Percentiles rank a stretch among this genome's conserved stretches.
Evolutionary conservation across 176 grass and related monocot genomes (phyloP).

Genomic region (Dendrocalamus sinicus): DNA sequence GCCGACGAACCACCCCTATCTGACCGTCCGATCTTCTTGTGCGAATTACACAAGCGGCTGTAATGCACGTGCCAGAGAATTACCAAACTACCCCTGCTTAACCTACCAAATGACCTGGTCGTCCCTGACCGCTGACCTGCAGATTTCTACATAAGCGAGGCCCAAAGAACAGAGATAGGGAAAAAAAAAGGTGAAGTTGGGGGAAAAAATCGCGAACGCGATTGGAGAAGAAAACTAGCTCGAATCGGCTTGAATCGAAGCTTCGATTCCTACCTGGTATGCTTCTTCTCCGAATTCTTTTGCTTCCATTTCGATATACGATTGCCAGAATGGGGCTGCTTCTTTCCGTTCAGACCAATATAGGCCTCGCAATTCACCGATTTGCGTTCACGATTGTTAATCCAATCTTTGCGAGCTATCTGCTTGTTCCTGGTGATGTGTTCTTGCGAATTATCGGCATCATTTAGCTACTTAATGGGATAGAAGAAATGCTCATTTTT

Average conservation of each 20-base stretch:
- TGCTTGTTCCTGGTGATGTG: neutral
- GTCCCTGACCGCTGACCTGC: conserved; percentile 19
- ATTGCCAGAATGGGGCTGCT: neutral
- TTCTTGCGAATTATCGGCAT: neutral
- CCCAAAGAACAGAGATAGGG: neutral
- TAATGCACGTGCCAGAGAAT: neutral
- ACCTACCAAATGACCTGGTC: conserved; percentile 1
- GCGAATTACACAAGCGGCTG: neutral
- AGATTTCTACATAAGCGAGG: conserved; percentile 31
- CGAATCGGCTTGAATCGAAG: neutral
- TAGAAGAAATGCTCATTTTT: neutral
- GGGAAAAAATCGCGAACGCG: neutral
- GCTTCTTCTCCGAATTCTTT: neutral
- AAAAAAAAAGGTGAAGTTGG: neutral
- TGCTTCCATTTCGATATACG: neutral
- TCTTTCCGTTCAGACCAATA: neutral
- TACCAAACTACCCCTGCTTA: conserved; percentile 22
- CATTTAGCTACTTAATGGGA: neutral
- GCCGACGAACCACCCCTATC: neutral
- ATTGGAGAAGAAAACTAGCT: neutral
- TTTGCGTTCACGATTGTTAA: neutral
- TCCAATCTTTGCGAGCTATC: neutral
- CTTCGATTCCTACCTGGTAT: conserved; percentile 4
- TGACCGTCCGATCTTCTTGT: conserved; percentile 2
- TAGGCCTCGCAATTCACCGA: neutral